phyloP scores from a whole-genome alignment of 129 eudicot genomes.

The Lonicera japonica region DNA sequence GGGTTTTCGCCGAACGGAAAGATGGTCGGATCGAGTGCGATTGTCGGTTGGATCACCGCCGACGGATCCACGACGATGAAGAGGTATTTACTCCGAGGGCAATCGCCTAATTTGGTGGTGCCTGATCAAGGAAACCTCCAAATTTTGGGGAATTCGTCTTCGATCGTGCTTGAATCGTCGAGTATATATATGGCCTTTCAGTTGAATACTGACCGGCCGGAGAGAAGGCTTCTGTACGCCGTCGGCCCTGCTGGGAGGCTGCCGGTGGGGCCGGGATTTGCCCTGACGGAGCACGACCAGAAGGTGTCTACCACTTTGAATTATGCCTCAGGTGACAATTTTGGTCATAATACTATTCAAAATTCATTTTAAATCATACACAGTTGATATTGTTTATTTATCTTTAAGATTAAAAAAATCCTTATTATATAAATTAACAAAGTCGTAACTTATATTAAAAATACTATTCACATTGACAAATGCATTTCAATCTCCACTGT shows the following conservation, averaged over 20 bases:
- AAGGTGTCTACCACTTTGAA: constrained; percentile 32
- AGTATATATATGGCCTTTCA: constrained; percentile 56
- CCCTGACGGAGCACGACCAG: constrained; percentile 31
- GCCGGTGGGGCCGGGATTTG: constrained; percentile 28
- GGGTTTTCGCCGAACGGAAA: constrained; percentile 77
- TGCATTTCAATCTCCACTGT: too few species aligned
- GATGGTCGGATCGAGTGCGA: constrained; percentile 82
- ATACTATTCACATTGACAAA: too few species aligned
- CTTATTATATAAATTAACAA: too few species aligned
- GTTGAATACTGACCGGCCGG: constrained; percentile 37
- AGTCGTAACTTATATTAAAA: too few species aligned
- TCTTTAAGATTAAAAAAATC: too few species aligned
- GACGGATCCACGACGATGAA: constrained; percentile 28
- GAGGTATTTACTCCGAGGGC: constrained; percentile 48
- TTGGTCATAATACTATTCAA: too few species aligned
- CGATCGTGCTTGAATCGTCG: constrained; percentile 25
- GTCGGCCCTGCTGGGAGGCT: constrained; percentile 45
- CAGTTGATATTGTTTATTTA: too few species aligned
- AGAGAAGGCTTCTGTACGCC: constrained; percentile 35
- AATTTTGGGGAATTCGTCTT: constrained; percentile 30
- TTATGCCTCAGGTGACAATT: constrained; percentile 53
- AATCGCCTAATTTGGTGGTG: constrained; percentile 37
- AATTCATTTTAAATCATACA: too few species aligned
- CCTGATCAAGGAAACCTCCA: constrained; percentile 48
- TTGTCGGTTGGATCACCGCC: constrained; percentile 64